Percentiles rank a stretch among this genome's conserved stretches.
Evolutionary conservation across 768 basidiomycete genomes (phyloP).

Genomic region (Daedaleopsis nitida): DNA sequence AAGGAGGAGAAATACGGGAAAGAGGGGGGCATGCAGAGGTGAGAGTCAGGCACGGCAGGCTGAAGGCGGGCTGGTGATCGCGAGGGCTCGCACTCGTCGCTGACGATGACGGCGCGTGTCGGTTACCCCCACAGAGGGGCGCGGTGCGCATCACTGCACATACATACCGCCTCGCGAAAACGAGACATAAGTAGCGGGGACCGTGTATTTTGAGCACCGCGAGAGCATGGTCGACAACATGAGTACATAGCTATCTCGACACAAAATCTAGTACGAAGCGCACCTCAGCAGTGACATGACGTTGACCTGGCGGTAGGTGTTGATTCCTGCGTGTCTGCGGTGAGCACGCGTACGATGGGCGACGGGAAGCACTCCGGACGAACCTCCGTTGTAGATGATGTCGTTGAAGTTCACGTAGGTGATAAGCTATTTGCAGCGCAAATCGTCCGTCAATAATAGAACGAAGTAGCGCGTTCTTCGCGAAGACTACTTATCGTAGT

Average conservation of each 20-base stretch:
- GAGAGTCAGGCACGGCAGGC: too few species aligned
- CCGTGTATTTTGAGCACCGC: too few species aligned
- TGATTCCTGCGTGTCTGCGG: slow-evolving; percentile 35
- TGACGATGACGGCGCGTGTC: too few species aligned
- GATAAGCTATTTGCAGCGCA: slow-evolving; percentile 43
- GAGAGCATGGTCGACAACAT: not conserved
- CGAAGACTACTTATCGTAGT: slow-evolving; percentile 44
- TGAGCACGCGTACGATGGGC: not conserved
- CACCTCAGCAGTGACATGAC: slow-evolving; percentile 57
- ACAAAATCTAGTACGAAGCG: slow-evolving; percentile 11
- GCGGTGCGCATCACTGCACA: too few species aligned
- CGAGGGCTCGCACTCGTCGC: too few species aligned
- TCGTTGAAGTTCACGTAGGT: slow-evolving; percentile 56
- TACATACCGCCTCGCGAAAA: too few species aligned
- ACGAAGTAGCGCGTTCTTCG: not conserved
- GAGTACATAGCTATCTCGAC: not conserved
- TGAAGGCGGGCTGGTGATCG: too few species aligned
- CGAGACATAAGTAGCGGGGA: too few species aligned
- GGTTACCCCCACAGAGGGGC: too few species aligned
- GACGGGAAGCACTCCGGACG: not conserved
- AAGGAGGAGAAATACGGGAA: too few species aligned
- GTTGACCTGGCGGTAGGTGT: slow-evolving; percentile 51
- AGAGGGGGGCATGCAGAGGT: too few species aligned
- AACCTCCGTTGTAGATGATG: slow-evolving; percentile 56
- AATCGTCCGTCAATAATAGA: not conserved